phyloP scores from a whole-genome alignment of 352 stramenopile genomes.

The Phytophthora tubulina region DNA sequence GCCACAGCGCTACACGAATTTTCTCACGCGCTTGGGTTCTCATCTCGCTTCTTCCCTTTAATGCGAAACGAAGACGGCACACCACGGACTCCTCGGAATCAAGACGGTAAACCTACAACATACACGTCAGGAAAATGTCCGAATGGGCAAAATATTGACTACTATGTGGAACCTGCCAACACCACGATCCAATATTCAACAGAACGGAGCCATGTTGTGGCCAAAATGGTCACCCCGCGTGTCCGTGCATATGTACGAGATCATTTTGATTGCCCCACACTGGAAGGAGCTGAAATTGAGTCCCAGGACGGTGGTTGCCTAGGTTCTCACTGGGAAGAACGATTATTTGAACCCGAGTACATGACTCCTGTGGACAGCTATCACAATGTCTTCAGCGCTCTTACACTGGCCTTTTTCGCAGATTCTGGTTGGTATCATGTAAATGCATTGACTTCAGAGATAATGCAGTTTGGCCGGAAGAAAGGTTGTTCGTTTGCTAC shows the following conservation, averaged over 20 bases:
- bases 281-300: conserved; percentile 76
- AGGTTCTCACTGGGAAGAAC: conserved; percentile 84
- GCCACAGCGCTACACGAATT: conserved; percentile 80
- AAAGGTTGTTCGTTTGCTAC: conserved; percentile 69
- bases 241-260: conserved; percentile 56
- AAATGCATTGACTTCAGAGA: conserved; percentile 53
- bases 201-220: conserved; percentile 58
- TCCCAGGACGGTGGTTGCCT: conserved; percentile 75
- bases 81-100: conserved; percentile 61
- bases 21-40: conserved; percentile 78
- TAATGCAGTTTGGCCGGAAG: conserved; percentile 65
- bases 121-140: conserved; percentile 46
- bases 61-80: conserved; percentile 73
- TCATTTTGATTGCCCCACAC: conserved; percentile 67
- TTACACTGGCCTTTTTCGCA: conserved; percentile 82
- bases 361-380: conserved; percentile 79
- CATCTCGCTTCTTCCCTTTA: conserved; percentile 69
- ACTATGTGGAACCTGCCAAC: conserved; percentile 43
- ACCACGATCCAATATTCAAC: conserved; percentile 63
- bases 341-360: conserved; percentile 78
- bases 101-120: conserved; percentile 46
- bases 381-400: conserved; percentile 63
- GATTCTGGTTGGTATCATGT: conserved; percentile 81
- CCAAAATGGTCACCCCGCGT: conserved; percentile 68
- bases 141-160: conserved; percentile 60